Evolutionary conservation across 352 stramenopile species (phyloP).

Genomic region (Phytophthora pinifolia): DNA sequence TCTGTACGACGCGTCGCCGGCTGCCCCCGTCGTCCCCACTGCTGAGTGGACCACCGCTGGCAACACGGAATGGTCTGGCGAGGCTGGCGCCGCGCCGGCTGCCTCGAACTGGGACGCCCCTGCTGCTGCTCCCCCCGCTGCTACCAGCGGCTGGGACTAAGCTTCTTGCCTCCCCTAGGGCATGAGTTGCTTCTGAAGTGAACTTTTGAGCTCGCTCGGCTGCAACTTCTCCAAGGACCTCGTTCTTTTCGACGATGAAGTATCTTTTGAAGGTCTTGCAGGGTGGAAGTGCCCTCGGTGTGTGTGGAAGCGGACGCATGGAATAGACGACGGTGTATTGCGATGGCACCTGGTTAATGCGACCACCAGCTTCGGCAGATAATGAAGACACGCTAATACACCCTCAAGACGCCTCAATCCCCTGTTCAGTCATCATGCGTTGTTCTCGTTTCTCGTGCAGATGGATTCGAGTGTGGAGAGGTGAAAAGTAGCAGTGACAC

Average conservation of each 20-base stretch:
- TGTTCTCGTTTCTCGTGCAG: no score
- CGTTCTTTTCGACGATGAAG: slow-evolving; percentile 38
- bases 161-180: slow-evolving; percentile 20
- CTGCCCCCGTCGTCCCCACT: slow-evolving; percentile 44
- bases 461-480: not conserved
- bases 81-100: slow-evolving; percentile 52
- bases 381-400: slow-evolving; percentile 25
- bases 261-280: slow-evolving; percentile 6
- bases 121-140: slow-evolving; percentile 40
- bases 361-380: slow-evolving; percentile 44
- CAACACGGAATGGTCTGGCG: slow-evolving; percentile 80
- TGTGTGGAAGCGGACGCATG: slow-evolving; percentile 62
- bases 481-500: slow-evolving; percentile 15
- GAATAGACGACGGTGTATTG: slow-evolving; percentile 93
- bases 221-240: slow-evolving; percentile 21
- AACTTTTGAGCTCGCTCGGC: slow-evolving; percentile 4
- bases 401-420: slow-evolving; percentile 13
- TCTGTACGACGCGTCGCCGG: slow-evolving; percentile 54
- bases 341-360: slow-evolving; percentile 93
- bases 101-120: slow-evolving; percentile 54
- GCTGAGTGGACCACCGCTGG: slow-evolving; percentile 68
- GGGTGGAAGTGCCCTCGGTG: slow-evolving; percentile 14
- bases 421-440: no score
- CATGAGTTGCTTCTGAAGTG: slow-evolving; percentile 16
- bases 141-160: slow-evolving; percentile 84